Conservation (phyloP, 495 filamentous ascomycete genomes). For the Trichoderma asperelloides region DNA sequence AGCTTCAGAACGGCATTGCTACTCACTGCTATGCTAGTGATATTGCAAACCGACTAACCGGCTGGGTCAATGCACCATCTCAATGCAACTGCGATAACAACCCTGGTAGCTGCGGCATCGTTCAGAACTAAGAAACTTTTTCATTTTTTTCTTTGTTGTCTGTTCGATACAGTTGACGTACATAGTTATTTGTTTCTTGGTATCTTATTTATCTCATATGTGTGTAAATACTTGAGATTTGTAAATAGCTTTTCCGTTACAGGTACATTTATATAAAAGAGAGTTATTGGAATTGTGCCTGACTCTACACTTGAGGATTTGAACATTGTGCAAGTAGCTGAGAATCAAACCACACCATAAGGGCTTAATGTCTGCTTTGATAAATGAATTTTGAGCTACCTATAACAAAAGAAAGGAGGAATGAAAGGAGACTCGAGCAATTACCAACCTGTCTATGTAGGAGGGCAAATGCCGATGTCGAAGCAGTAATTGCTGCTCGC, state of each 20-base stretch:
- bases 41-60: slow-evolving; percentile 47
- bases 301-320: no score
- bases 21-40: slow-evolving; percentile 51
- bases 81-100: slow-evolving; percentile 2
- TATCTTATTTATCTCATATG: slow-evolving; percentile 5
- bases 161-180: neutral
- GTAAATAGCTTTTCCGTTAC: neutral
- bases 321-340: no score
- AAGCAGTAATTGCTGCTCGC: no score
- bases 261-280: neutral
- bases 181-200: neutral
- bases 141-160: no score
- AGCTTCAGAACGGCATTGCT: slow-evolving; percentile 40
- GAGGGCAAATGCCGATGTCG: no score
- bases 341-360: no score
- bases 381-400: no score
- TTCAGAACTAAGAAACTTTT: neutral
- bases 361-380: no score
- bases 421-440: no score
- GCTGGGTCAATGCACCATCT: slow-evolving; percentile 18
- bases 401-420: no score
- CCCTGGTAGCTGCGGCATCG: neutral
- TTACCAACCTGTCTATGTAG: no score
- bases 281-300: no score
- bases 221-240: slow-evolving; percentile 1